Percentiles rank a stretch among this genome's conserved stretches.
phyloP scores from a whole-genome alignment of 768 basidiomycete genomes.

The Rhizopogon vulgaris region DNA sequence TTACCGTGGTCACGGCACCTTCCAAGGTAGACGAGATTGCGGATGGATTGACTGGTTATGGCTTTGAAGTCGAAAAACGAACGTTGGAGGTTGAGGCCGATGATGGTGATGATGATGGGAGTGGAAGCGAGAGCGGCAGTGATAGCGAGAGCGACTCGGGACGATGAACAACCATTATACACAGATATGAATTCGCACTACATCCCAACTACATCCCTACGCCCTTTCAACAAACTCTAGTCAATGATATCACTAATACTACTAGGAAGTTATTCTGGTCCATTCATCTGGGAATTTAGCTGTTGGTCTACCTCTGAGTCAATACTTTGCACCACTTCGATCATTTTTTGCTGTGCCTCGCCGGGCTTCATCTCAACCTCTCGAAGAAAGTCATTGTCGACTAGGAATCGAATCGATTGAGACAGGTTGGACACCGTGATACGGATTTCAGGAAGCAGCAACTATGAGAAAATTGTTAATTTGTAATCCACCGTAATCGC shows the following conservation, averaged over 20 bases:
- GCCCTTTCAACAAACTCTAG: not conserved
- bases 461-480: constrained; percentile 32
- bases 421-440: constrained; percentile 88
- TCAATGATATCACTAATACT: not conserved
- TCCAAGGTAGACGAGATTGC: constrained; percentile 71
- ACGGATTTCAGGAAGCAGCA: constrained; percentile 80
- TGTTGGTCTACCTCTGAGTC: constrained; percentile 1
- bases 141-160: constrained; percentile 12
- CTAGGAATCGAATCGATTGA: constrained; percentile 86
- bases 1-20: constrained; percentile 78
- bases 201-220: not conserved
- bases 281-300: not conserved
- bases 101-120: constrained; percentile 37
- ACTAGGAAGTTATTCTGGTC: not conserved
- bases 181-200: not conserved
- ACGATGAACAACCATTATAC: not conserved
- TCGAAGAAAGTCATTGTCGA: constrained; percentile 81
- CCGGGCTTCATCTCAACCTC: constrained; percentile 80
- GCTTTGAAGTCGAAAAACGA: constrained; percentile 75
- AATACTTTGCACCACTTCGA: constrained; percentile 46
- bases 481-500: not conserved
- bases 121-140: constrained; percentile 27
- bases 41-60: constrained; percentile 53
- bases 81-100: constrained; percentile 60
- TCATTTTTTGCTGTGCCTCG: constrained; percentile 57